These are phyloP conservation scores for Shiraia sp. DNA, from an alignment of 2,329 filamentous ascomycete genomes.

Conservation along the genomic window DNA sequence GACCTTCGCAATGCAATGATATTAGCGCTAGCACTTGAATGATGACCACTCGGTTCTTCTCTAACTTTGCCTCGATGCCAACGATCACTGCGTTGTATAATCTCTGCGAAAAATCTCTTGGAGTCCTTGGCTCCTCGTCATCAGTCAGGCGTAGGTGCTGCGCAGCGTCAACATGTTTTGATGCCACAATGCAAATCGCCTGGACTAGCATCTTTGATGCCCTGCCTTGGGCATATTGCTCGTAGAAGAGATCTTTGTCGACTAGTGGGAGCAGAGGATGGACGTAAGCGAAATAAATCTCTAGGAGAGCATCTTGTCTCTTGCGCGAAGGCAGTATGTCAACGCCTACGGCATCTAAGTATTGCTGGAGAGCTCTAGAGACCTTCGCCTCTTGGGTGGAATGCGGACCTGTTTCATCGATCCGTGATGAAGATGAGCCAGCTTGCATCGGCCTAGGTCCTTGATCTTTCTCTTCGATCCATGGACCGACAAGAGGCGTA, in stretches of 20 bases:
- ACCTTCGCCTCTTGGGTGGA: constrained; percentile 37
- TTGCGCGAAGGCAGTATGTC: constrained; percentile 39
- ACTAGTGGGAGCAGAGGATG: constrained; percentile 54
- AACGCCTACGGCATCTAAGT: constrained; percentile 44
- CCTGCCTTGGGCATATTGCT: constrained; percentile 39
- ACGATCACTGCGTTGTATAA: constrained; percentile 50
- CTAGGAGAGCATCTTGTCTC: constrained; percentile 45
- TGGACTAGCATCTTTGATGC: constrained; percentile 48
- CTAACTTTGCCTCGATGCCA: constrained; percentile 46
- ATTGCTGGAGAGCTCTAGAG: constrained; percentile 40
- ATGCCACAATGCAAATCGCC: constrained; percentile 54
- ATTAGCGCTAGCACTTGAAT: constrained; percentile 53
- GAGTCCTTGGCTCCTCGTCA: constrained; percentile 37
- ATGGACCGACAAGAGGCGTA: constrained; percentile 39
- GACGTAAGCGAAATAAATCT: constrained; percentile 52
- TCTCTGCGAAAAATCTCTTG: constrained; percentile 51
- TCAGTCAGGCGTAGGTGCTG: constrained; percentile 46
- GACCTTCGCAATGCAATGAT: constrained; percentile 53
- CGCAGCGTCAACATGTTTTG: constrained; percentile 51
- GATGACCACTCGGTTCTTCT: constrained; percentile 51
- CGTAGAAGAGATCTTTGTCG: constrained; percentile 48
- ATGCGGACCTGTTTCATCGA: constrained; percentile 36
- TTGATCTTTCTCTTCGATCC: constrained; percentile 38
- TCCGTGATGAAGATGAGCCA: constrained; percentile 25
- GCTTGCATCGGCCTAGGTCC: constrained; percentile 25